Evolutionary conservation across 1,139 yeast species (phyloP).

Genomic region (Suhomyces panamericanus): DNA sequence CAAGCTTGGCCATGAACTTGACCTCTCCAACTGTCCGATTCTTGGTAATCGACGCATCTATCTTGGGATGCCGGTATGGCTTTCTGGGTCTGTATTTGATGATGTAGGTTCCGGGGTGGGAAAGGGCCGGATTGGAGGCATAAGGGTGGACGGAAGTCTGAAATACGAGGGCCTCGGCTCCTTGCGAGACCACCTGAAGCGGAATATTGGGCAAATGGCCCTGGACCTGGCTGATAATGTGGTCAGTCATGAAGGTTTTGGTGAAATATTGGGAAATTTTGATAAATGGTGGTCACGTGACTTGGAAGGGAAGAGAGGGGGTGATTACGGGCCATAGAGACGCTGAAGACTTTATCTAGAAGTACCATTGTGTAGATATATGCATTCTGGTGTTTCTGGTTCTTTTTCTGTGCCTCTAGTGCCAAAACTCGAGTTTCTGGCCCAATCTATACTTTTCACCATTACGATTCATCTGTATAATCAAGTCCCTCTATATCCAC

Average conservation of each 20-base stretch:
- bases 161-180: constrained; percentile 93
- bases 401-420: too few species aligned
- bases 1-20: constrained; percentile 65
- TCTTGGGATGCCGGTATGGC: constrained; percentile 80
- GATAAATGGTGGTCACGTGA: not conserved
- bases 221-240: constrained; percentile 42
- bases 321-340: not conserved
- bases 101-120: constrained; percentile 45
- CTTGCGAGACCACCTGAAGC: constrained; percentile 69
- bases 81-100: constrained; percentile 88
- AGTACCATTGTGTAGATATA: too few species aligned
- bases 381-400: too few species aligned
- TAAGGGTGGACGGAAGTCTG: constrained; percentile 70
- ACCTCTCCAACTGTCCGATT: constrained; percentile 85
- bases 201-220: constrained; percentile 48
- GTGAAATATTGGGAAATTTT: not conserved
- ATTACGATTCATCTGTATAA: too few species aligned
- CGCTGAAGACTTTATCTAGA: too few species aligned
- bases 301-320: not conserved
- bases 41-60: constrained; percentile 75
- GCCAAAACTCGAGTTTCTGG: too few species aligned
- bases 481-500: not conserved
- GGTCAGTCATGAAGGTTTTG: constrained; percentile 40
- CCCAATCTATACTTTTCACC: not conserved
- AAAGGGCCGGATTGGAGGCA: constrained; percentile 31